These are phyloP conservation scores for Colletotrichum costaricense DNA, from an alignment of 2,329 filamentous ascomycete species.

Conservation along the genomic window DNA sequence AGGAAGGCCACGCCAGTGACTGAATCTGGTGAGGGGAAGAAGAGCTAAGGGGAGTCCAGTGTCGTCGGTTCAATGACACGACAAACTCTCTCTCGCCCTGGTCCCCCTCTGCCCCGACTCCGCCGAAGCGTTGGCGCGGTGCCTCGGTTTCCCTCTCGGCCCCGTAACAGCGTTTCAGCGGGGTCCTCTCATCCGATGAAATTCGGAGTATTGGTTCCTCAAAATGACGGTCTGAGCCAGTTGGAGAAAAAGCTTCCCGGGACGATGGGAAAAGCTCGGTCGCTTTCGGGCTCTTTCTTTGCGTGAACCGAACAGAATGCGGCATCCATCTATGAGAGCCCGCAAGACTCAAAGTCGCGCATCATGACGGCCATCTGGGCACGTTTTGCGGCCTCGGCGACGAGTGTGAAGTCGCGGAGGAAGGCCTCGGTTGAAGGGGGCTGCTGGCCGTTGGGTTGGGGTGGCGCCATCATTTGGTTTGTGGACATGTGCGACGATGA, in stretches of 20 bases:
- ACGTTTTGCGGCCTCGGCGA: constrained; percentile 92
- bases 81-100: background rate
- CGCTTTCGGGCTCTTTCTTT: background rate
- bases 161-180: constrained; percentile 18
- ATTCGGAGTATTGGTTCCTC: background rate
- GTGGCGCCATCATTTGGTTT: constrained; percentile 35
- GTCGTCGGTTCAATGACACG: background rate
- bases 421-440: constrained; percentile 66
- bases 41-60: background rate
- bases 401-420: constrained; percentile 83
- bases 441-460: constrained; percentile 42
- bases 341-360: constrained; percentile 83
- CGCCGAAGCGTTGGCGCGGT: background rate
- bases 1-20: background rate
- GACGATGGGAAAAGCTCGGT: background rate
- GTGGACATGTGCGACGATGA: constrained; percentile 46
- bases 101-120: background rate
- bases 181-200: constrained; percentile 13
- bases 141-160: background rate
- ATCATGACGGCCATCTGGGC: constrained; percentile 91
- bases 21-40: background rate
- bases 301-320: background rate
- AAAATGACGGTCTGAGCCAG: background rate
- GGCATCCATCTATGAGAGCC: constrained; percentile 54
- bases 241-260: constrained; percentile 1